Evolutionary conservation across 2,329 filamentous ascomycete genomes (phyloP), one percentile per base, ranked within the genome.

Genomic region (Calonectria pauciramosa): DNA sequence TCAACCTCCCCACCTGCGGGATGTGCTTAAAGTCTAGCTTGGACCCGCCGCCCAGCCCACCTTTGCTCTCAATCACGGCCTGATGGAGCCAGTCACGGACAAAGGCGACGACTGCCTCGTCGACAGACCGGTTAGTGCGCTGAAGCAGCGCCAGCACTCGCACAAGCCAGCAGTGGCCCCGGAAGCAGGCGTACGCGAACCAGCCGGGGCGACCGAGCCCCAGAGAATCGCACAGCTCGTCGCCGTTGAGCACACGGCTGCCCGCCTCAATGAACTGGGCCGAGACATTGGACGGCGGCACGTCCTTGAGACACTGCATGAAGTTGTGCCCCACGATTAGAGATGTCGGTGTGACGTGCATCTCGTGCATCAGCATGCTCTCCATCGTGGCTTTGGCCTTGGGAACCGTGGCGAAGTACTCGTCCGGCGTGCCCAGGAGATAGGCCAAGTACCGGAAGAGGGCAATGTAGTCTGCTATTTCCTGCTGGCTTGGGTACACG

Each of bases 381-480:
- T 84, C 83, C 83, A 85, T 85, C 0, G 79, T 80, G 0, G 81
- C 82, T 54, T 81, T 83, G 8, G 82, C 83, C 7, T 79, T 73
- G 0, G 75, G 63, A 0, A 78, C 76, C 0, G 77, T 80, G 0
- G 56, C 70, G 49, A 84, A 82, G 44, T 81, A 78, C 23, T 80
- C 75, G 16, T 81, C 41, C 0, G 82, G 82, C 0, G 82, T 80
- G 7, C 77, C 83, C 7, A 84, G 73, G 1, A 85, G 71, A 71
- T 85, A 80, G 1, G 77, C 82, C 2, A 84, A 70, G 44, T 83
- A 84, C 20, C 84, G 77, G 54, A 77, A 94, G 0, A 94, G 84
- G 0, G 92, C 92, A 51, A 93, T 88, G 78, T 93, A 94, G 76
- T 94, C 92, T 13, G 83, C 83, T 1, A 89, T 89, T 76, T 94